Evolutionary conservation across 768 basidiomycete species (phyloP).

Genomic region (Polyporus arcularius): DNA sequence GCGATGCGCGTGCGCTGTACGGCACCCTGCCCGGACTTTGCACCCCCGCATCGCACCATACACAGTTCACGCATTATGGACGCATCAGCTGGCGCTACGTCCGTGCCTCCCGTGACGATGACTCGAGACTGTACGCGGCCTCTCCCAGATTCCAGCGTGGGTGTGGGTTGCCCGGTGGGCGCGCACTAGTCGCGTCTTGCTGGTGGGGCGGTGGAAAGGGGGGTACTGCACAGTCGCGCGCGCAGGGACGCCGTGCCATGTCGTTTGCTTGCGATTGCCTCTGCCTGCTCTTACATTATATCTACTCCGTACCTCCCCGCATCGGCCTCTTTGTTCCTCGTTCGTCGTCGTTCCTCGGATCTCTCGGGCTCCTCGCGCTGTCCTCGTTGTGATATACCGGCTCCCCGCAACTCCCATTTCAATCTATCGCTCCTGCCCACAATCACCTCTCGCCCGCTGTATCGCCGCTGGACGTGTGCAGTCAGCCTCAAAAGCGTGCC

Average conservation of each 20-base stretch:
- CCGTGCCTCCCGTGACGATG: neutral
- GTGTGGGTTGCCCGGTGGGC: no score
- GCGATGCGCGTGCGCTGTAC: conserved; percentile 7
- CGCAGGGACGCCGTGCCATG: no score
- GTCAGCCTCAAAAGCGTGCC: no score
- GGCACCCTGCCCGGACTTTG: neutral
- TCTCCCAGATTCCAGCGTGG: no score
- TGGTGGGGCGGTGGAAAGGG: no score
- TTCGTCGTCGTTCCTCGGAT: neutral
- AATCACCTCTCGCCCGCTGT: conserved; percentile 5
- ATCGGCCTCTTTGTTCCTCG: neutral
- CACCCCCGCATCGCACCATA: neutral
- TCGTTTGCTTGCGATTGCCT: no score
- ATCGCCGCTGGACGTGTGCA: conserved; percentile 18
- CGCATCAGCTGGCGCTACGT: conserved; percentile 3
- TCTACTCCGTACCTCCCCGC: neutral
- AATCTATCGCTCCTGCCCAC: neutral
- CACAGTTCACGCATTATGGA: neutral
- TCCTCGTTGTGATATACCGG: conserved; percentile 12
- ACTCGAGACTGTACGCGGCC: neutral
- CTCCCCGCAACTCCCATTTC: neutral
- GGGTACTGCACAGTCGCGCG: no score
- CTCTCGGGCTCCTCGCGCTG: conserved; percentile 2
- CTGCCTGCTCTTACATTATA: no score
- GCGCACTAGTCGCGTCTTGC: no score